phyloP scores from a whole-genome alignment of 768 basidiomycete genomes.

The Mycena sanguinolenta region DNA sequence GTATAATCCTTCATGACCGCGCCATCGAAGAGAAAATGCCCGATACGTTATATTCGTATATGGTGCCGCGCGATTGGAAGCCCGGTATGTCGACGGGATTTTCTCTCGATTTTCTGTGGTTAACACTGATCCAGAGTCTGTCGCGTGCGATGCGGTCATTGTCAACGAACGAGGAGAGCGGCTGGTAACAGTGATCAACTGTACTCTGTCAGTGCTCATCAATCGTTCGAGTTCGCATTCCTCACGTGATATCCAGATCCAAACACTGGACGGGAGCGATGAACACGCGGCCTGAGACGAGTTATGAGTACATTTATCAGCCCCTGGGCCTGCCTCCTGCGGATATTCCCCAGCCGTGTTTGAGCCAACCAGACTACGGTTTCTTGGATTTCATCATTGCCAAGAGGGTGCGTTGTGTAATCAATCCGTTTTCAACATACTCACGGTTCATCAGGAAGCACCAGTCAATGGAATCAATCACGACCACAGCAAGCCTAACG shows the following conservation, averaged over 20 bases:
- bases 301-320: conserved; percentile 38
- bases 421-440: background rate
- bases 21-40: background rate
- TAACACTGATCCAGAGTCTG: background rate
- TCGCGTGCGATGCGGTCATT: conserved; percentile 46
- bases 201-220: conserved; percentile 25
- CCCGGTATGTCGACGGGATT: background rate
- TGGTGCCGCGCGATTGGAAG: background rate
- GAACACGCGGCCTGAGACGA: conserved; percentile 23
- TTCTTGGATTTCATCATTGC: conserved; percentile 34
- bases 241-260: conserved; percentile 27
- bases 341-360: background rate
- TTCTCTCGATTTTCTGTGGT: background rate
- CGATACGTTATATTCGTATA: background rate
- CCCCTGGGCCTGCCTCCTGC: conserved; percentile 18
- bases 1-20: conserved; percentile 36
- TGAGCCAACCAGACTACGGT: conserved; percentile 2
- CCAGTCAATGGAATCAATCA: background rate
- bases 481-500: too few species aligned
- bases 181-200: conserved; percentile 6
- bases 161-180: conserved; percentile 43
- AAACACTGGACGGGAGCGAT: conserved; percentile 19
- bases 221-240: conserved; percentile 32
- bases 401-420: background rate
- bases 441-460: background rate